Evolutionary conservation across 257 asterid species (phyloP).

Genomic region (Agastache rugosa): DNA sequence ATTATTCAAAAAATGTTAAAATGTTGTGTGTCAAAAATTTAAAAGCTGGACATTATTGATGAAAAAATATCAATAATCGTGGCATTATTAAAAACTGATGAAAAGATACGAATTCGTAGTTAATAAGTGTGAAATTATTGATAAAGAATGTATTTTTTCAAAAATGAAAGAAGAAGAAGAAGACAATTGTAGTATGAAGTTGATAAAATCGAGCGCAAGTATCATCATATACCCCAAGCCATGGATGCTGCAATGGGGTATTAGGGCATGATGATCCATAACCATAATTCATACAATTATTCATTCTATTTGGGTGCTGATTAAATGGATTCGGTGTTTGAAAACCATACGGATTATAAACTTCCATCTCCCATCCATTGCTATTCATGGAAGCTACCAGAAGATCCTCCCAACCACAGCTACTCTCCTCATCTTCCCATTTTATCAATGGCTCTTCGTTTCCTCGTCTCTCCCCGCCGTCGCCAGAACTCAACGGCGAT

Average conservation of each 20-base stretch:
- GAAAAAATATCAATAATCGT: too few species aligned
- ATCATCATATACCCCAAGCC: constrained; percentile 46
- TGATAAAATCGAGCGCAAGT: not conserved
- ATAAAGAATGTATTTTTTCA: too few species aligned
- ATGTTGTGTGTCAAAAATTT: too few species aligned
- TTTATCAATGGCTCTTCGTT: constrained; percentile 47
- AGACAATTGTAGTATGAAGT: too few species aligned
- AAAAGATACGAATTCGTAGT: too few species aligned
- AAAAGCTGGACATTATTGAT: too few species aligned
- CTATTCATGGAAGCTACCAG: constrained; percentile 61
- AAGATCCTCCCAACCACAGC: constrained; percentile 62
- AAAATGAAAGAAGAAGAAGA: too few species aligned
- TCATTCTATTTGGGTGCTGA: constrained; percentile 33
- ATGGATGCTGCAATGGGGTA: constrained; percentile 36
- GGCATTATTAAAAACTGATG: too few species aligned
- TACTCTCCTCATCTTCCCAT: constrained; percentile 45
- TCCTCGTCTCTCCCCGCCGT: not conserved
- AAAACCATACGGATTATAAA: constrained; percentile 34
- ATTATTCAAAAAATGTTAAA: too few species aligned
- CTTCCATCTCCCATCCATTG: constrained; percentile 52
- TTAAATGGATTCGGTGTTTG: constrained; percentile 46
- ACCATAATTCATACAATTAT: constrained; percentile 21
- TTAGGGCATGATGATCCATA: constrained; percentile 43
- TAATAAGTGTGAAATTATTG: too few species aligned
- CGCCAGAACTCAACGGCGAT: not conserved